A percentile compares a stretch with the other conserved stretches of the same genome.
phyloP scores from a whole-genome alignment of 2,329 filamentous ascomycete genomes.

The Scortechinia acanthostroma region DNA sequence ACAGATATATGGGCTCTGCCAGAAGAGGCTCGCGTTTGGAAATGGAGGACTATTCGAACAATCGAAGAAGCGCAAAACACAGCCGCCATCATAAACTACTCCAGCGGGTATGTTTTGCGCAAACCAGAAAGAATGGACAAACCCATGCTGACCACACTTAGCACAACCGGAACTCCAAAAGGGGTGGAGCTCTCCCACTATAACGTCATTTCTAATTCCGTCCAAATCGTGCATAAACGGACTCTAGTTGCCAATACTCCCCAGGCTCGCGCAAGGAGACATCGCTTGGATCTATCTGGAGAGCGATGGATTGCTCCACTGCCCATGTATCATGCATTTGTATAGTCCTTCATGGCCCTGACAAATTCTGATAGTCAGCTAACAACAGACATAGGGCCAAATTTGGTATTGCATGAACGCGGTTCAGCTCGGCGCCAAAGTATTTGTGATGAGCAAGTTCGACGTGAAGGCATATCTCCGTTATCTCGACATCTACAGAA shows the following conservation, averaged over 20 bases:
- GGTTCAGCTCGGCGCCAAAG: neutral
- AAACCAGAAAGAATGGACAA: too few relatives aligned
- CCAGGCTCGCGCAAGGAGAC: neutral
- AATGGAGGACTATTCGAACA: neutral
- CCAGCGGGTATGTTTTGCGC: too few relatives aligned
- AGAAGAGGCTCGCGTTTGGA: neutral
- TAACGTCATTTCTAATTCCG: neutral
- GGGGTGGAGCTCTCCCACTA: neutral
- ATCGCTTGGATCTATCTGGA: neutral
- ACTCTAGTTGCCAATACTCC: neutral
- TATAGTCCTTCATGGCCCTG: too few relatives aligned
- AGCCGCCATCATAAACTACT: neutral
- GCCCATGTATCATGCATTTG: neutral
- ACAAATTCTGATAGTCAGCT: too few relatives aligned
- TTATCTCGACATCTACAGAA: neutral
- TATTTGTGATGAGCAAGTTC: neutral
- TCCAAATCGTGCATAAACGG: neutral
- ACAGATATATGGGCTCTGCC: neutral
- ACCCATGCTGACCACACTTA: too few relatives aligned
- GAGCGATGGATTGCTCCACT: neutral
- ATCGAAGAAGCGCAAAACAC: neutral
- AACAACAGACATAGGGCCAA: neutral
- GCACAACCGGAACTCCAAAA: conserved; percentile 3
- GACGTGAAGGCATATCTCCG: neutral
- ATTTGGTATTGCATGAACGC: neutral